Evolutionary conservation across 2,329 filamentous ascomycete species (phyloP), one percentile per base, ranked within the genome.

Genomic region (Exutisphaerella laricina): DNA sequence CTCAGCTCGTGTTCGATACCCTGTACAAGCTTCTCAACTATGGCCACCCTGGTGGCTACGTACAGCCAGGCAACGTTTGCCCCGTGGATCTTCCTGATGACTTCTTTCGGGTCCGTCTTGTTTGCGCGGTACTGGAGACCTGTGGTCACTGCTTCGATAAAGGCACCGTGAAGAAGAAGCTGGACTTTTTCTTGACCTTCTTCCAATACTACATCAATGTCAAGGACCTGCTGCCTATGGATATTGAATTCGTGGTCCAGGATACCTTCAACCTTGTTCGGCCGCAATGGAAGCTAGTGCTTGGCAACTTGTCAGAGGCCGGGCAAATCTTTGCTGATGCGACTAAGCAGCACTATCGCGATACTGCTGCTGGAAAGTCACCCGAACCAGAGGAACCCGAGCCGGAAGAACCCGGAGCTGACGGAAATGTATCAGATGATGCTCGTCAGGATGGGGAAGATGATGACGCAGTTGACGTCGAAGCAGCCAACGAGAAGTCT

Each of bases 111-210:
- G 89, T 97, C 59, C 87, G 92, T 8, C 74, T 98, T 25, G 82
- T 94, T 21, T 85, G 88, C 51, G 94, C 84, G 10, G 74, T 98
- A 36, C 75, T 98, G 4, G 94, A 98, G 66, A 96, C 89, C 1
- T 97, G 90, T 54, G 92, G 94, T 41, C 84, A 94, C 65, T 98
- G 90, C 69, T 98, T 96, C 58, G 92, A 92, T 64, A 84, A 90
- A 57, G 92, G 94, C 5, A 81, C 84, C 31, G 86, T 89, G 1
- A 94, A 89, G 65, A 97, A 97, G 73, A 98, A 97, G 68, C 77
- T 98, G 7, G 92, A 98, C 60, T 97, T 95, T 65, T 98, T 97
- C 66, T 72, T 98, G 48, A 90, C 85, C 0, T 97, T 97, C 67
- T 88, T 98, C 58, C 89, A 94, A 72, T 97, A 96, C 65, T 98